Conservation (phyloP, 1,284 basidiomycete species). For the Malassezia furfur region DNA sequence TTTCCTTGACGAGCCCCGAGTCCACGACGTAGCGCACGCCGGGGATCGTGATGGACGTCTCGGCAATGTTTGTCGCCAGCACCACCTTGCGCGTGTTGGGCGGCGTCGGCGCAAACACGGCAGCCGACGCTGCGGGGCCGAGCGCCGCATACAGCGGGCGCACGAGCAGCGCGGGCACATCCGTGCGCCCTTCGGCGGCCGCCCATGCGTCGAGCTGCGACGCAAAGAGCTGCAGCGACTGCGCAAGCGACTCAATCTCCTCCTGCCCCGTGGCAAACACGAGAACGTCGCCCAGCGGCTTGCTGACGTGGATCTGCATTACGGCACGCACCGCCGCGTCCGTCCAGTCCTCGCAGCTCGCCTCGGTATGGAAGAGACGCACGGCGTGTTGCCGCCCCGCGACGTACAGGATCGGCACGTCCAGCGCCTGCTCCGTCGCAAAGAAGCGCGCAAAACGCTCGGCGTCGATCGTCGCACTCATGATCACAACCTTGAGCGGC, state of each 20-base stretch:
- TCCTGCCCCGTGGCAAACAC: conserved; percentile 96
- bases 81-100: conserved; percentile 73
- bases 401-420: conserved; percentile 73
- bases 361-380: conserved; percentile 55
- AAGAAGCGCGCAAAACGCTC: conserved; percentile 86
- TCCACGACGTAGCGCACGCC: conserved; percentile 92
- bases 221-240: conserved; percentile 27
- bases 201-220: conserved; percentile 33
- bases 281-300: conserved; percentile 74
- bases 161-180: conserved; percentile 27
- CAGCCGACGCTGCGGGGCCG: conserved; percentile 29
- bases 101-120: conserved; percentile 52
- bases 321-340: conserved; percentile 81
- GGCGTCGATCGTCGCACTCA: conserved; percentile 94
- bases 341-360: conserved; percentile 71
- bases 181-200: conserved; percentile 17
- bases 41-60: conserved; percentile 94
- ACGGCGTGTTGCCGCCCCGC: conserved; percentile 91
- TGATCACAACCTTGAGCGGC: conserved; percentile 77
- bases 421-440: conserved; percentile 53
- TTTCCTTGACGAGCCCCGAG: conserved; percentile 74
- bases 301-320: conserved; percentile 75
- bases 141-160: conserved; percentile 45
- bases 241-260: conserved; percentile 75
- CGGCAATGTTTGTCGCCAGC: conserved; percentile 59